phyloP scores from a whole-genome alignment of 2,329 filamentous ascomycete species.

The Ophiostoma ulmi region DNA sequence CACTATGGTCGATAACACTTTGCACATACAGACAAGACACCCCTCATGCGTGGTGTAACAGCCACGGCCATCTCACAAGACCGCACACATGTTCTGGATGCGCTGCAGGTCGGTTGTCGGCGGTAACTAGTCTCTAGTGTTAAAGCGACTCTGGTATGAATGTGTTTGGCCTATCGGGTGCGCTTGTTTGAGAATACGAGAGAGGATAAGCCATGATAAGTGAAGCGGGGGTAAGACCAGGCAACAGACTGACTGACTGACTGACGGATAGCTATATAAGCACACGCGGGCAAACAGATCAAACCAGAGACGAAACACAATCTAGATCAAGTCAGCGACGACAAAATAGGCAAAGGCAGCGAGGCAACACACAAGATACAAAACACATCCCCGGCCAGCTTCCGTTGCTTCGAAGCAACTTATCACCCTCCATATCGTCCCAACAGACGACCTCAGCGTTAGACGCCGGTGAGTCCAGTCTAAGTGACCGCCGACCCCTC shows the following conservation, averaged over 20 bases:
- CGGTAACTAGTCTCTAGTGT: not conserved
- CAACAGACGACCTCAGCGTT: slow-evolving; percentile 15
- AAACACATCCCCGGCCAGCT: not conserved
- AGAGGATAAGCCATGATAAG: not conserved
- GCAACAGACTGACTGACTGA: not conserved
- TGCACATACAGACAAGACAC: not conserved
- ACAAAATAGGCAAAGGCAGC: not conserved
- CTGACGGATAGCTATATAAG: not conserved
- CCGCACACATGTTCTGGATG: not conserved
- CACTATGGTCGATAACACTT: not conserved
- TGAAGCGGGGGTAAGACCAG: not conserved
- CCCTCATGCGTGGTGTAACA: not conserved
- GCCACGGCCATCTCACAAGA: not conserved
- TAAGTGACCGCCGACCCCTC: slow-evolving; percentile 13
- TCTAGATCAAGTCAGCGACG: not conserved
- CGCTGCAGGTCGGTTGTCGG: not conserved
- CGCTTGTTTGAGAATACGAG: slow-evolving; percentile 8
- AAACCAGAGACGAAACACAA: not conserved
- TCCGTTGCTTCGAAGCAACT: not conserved
- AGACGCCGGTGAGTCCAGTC: slow-evolving; percentile 18
- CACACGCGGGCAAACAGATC: not conserved
- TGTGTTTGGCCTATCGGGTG: not conserved
- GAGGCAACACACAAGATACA: not conserved
- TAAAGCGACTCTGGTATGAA: not conserved
- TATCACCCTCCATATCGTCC: not conserved